Conservation (phyloP, 768 basidiomycete species). For the Gloeopeniophorella convolvens region DNA sequence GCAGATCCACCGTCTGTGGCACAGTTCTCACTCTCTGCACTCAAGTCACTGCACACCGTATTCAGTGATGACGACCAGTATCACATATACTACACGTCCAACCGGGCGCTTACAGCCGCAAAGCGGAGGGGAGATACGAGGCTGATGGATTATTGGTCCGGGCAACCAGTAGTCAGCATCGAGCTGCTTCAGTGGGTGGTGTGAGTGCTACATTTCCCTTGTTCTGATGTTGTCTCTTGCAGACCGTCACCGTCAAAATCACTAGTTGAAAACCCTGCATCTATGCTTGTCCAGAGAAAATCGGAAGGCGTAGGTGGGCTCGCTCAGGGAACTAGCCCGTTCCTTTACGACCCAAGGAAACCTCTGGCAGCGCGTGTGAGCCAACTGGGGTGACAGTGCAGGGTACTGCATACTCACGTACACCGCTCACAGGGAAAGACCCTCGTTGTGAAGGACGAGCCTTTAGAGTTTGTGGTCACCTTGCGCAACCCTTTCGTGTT, state of each 20-base stretch:
- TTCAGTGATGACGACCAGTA: conserved; percentile 74
- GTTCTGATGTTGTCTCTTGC: conserved; percentile 1
- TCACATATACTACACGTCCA: conserved; percentile 66
- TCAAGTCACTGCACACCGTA: conserved; percentile 64
- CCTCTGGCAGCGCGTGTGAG: conserved; percentile 51
- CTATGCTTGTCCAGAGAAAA: conserved; percentile 39
- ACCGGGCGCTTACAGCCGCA: conserved; percentile 66
- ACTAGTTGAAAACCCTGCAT: conserved; percentile 66
- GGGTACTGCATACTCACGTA: not conserved
- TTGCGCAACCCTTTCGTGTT: conserved; percentile 92
- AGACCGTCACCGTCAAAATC: conserved; percentile 68
- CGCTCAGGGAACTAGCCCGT: conserved; percentile 63
- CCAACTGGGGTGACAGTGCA: not conserved
- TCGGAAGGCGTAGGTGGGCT: conserved; percentile 34
- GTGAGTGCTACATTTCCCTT: not conserved
- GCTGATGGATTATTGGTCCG: conserved; percentile 81
- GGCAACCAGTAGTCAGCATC: conserved; percentile 71
- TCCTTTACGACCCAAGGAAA: conserved; percentile 88
- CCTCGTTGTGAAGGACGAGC: conserved; percentile 76
- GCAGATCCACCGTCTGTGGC: conserved; percentile 81
- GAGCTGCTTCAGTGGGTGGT: conserved; percentile 64
- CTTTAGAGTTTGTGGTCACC: conserved; percentile 72
- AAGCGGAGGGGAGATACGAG: conserved; percentile 70
- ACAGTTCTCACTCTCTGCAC: conserved; percentile 81
- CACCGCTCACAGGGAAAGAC: conserved; percentile 41